Evolutionary conservation across 164 flowering plant genomes (phyloP).

Genomic region (Sextonia rubra): DNA sequence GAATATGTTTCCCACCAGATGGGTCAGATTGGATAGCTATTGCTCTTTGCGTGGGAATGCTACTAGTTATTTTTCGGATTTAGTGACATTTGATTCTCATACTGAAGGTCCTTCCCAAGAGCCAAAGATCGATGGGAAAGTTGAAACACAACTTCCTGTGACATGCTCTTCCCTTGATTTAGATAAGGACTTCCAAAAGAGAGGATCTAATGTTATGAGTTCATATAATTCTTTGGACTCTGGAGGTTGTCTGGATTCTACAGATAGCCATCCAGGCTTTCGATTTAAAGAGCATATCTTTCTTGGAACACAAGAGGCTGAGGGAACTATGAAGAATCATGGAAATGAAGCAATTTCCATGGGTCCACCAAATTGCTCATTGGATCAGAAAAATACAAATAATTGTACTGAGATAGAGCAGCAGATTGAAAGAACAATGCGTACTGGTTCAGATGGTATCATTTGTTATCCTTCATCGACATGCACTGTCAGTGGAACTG

Average conservation of each 20-base stretch:
- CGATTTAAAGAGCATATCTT: slow-evolving; percentile 1
- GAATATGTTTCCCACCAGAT: slow-evolving; percentile 57
- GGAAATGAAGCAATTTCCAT: slow-evolving; percentile 21
- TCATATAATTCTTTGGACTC: slow-evolving; percentile 6
- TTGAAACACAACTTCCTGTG: slow-evolving; percentile 19
- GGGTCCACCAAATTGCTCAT: background rate
- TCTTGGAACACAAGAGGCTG: slow-evolving; percentile 19
- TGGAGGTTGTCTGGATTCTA: slow-evolving; percentile 1
- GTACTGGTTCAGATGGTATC: slow-evolving; percentile 2
- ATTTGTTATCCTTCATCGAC: slow-evolving; percentile 2
- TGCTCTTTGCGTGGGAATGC: slow-evolving; percentile 28
- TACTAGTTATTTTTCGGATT: slow-evolving; percentile 31
- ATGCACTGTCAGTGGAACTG: slow-evolving; percentile 6
- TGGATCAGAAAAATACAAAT: slow-evolving; percentile 7
- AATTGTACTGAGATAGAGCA: slow-evolving; percentile 9
- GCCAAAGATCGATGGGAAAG: slow-evolving; percentile 14
- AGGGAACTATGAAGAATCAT: slow-evolving; percentile 14
- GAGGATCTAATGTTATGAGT: slow-evolving; percentile 5
- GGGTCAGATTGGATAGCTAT: slow-evolving; percentile 51
- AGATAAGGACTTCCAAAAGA: slow-evolving; percentile 27
- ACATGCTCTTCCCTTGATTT: slow-evolving; percentile 19
- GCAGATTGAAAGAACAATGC: slow-evolving; percentile 8
- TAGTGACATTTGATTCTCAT: slow-evolving; percentile 39
- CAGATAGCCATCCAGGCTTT: slow-evolving; percentile 6
- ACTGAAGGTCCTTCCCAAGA: slow-evolving; percentile 37